Evolutionary conservation across 441 rosid species (phyloP).

Genomic region (Rhodomyrtus psidioides): DNA sequence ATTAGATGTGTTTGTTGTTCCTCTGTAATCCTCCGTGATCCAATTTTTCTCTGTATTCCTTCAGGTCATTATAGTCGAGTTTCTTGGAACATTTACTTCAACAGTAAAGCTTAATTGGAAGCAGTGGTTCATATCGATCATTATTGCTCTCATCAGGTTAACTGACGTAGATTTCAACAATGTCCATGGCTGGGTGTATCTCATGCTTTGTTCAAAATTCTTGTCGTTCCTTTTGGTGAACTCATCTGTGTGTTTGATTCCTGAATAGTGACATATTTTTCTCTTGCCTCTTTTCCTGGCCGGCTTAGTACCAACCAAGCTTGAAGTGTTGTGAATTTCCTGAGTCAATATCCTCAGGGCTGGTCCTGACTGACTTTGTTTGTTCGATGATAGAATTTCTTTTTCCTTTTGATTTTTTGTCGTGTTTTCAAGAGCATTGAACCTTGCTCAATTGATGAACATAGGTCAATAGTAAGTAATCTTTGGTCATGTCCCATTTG

Average conservation of each 20-base stretch:
- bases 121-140: conserved; percentile 59
- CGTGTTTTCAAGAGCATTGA: not conserved
- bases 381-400: not conserved
- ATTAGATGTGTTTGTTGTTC: not conserved
- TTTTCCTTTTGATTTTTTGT: not conserved
- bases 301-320: not conserved
- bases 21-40: not conserved
- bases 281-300: not conserved
- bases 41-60: not conserved
- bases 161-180: not conserved
- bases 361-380: not conserved
- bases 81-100: conserved; percentile 73
- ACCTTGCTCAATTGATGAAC: not conserved
- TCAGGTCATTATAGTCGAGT: conserved; percentile 52
- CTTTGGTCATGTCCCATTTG: not conserved
- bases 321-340: not conserved
- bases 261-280: not conserved
- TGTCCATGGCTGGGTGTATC: not conserved
- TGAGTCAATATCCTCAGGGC: not conserved
- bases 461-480: not conserved
- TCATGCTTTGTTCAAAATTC: not conserved
- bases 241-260: not conserved
- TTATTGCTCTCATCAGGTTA: conserved; percentile 62
- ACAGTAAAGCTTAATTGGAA: conserved; percentile 72
- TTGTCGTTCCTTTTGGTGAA: not conserved